Evolutionary conservation across 805 yeast species (phyloP).

Genomic region (Kodamaea kakaduensis): DNA sequence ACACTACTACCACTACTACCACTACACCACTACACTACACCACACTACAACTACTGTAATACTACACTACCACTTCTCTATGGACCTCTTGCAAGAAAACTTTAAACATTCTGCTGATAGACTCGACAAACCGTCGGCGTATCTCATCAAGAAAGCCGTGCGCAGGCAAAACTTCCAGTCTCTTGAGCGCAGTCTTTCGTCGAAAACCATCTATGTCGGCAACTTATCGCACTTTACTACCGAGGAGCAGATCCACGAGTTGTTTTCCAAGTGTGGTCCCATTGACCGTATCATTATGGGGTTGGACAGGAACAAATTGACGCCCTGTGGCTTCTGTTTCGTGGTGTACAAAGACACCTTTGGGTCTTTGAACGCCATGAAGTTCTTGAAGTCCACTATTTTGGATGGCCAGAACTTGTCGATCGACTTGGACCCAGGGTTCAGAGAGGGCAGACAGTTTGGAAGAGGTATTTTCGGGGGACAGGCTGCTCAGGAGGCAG

Average conservation of each 20-base stretch:
- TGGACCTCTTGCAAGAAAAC: conserved; percentile 40
- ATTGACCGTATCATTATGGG: conserved; percentile 89
- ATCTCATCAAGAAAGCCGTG: conserved; percentile 63
- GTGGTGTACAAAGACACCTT: conserved; percentile 67
- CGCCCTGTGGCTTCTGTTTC: conserved; percentile 97
- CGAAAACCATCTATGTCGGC: conserved; percentile 86
- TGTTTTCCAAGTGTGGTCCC: conserved; percentile 78
- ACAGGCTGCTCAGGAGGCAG: conserved; percentile 71
- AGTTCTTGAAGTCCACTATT: conserved; percentile 75
- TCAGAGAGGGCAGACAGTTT: conserved; percentile 90
- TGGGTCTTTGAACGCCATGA: conserved; percentile 78
- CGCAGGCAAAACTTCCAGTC: conserved; percentile 51
- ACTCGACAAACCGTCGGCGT: conserved; percentile 68
- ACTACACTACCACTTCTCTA: too few species aligned
- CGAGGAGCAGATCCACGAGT: conserved; percentile 89
- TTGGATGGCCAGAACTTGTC: conserved; percentile 79
- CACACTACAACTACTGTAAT: too few species aligned
- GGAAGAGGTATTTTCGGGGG: conserved; percentile 95
- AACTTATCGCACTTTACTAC: conserved; percentile 86
- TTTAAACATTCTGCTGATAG: conserved; percentile 64
- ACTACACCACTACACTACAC: too few species aligned
- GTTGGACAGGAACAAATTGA: conserved; percentile 78
- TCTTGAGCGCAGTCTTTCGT: conserved; percentile 58
- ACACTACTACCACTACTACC: too few species aligned
- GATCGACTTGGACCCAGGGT: conserved; percentile 94